A percentile compares a stretch with the other conserved stretches of the same genome.
Evolutionary conservation across 352 stramenopile genomes (phyloP).

Genomic region (Phytophthora pistaciae): DNA sequence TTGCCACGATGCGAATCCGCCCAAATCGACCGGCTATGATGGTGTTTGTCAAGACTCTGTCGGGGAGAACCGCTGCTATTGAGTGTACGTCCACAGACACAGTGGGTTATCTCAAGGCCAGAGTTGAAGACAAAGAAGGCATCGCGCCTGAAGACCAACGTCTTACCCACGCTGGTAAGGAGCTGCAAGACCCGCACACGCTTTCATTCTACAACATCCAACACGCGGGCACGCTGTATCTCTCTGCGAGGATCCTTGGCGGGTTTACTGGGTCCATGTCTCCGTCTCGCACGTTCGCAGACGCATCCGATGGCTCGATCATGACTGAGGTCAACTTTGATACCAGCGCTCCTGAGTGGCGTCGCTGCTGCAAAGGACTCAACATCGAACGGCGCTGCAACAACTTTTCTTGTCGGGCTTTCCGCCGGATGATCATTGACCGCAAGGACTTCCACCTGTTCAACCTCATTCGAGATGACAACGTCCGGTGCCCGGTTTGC

Average conservation of each 20-base stretch:
- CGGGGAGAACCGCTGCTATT: slow-evolving; percentile 67
- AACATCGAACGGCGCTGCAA: no score
- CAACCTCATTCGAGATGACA: no score
- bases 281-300: no score
- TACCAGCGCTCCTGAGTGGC: no score
- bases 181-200: slow-evolving; percentile 5
- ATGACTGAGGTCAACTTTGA: no score
- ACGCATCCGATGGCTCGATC: no score
- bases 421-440: no score
- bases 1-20: slow-evolving; percentile 2
- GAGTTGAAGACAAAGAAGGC: slow-evolving; percentile 8
- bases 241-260: background rate
- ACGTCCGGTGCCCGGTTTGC: no score
- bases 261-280: no score
- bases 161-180: slow-evolving; percentile 14
- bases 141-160: slow-evolving; percentile 12
- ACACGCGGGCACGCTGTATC: background rate
- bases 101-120: slow-evolving; percentile 1
- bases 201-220: slow-evolving; percentile 21
- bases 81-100: slow-evolving; percentile 1
- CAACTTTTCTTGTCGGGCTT: no score
- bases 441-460: no score
- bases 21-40: background rate
- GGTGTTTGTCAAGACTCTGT: slow-evolving; percentile 63
- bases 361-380: no score